phyloP scores from a whole-genome alignment of 441 rosid genomes.

The Metrosideros polymorpha region DNA sequence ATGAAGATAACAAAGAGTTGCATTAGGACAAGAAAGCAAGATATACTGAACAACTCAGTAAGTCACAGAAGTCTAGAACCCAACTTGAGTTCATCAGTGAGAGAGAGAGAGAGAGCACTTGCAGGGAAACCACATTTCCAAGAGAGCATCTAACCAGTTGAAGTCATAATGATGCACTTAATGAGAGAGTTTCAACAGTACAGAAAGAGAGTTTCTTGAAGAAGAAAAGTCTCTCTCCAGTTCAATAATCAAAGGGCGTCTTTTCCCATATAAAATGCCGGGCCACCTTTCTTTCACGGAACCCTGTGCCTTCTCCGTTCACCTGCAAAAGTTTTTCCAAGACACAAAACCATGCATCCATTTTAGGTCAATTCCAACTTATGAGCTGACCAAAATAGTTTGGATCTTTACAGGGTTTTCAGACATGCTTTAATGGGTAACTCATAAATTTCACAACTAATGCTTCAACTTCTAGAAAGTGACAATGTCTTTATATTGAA shows the following conservation, averaged over 20 bases:
- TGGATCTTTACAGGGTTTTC: conserved; percentile 7
- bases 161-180: not conserved
- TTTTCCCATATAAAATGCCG: conserved; percentile 62
- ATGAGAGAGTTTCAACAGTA: not conserved
- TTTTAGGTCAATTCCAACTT: conserved; percentile 17
- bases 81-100: not conserved
- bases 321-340: conserved; percentile 37
- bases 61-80: not conserved
- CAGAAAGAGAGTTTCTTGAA: too few relatives aligned
- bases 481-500: conserved; percentile 6
- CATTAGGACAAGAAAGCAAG: not conserved
- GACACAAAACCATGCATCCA: conserved; percentile 24
- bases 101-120: not conserved
- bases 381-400: not conserved
- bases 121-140: not conserved
- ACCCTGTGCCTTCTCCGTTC: conserved; percentile 49
- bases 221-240: not conserved
- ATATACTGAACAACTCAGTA: not conserved
- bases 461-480: conserved; percentile 20
- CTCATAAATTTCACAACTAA: conserved; percentile 33
- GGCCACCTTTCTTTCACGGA: conserved; percentile 66
- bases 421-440: conserved; percentile 11
- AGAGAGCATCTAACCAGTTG: not conserved
- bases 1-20: not conserved
- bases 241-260: conserved; percentile 38